Evolutionary conservation across 495 filamentous ascomycete genomes (phyloP).

Genomic region (Xylaria nigripes): DNA sequence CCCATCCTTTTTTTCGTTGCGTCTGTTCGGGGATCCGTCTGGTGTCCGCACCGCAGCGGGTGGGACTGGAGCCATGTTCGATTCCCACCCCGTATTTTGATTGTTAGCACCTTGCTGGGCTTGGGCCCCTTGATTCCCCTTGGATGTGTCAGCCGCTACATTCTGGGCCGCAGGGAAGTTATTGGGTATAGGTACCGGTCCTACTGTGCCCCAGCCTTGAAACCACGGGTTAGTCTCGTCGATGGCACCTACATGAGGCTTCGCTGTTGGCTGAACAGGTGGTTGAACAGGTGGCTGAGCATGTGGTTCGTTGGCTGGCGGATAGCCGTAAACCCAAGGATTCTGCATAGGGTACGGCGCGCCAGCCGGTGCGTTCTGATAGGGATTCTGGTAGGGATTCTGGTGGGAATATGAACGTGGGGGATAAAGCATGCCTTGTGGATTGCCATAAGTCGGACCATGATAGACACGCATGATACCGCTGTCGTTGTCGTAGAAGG

Average conservation of each 20-base stretch:
- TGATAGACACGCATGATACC: constrained; percentile 42
- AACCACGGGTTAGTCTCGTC: constrained; percentile 10
- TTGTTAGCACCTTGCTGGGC: too few species aligned
- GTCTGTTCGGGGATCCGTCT: background rate
- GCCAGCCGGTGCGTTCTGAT: constrained; percentile 6
- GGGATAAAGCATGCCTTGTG: constrained; percentile 25
- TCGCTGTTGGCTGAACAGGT: too few species aligned
- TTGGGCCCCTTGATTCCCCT: background rate
- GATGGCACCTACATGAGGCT: background rate
- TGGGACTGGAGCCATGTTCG: constrained; percentile 17
- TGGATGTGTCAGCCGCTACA: background rate
- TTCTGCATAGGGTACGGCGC: constrained; percentile 21
- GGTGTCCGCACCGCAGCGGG: constrained; percentile 4
- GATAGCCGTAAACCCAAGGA: constrained; percentile 21
- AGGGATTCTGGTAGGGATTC: background rate
- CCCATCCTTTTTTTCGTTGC: background rate
- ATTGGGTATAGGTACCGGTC: constrained; percentile 3
- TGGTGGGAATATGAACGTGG: constrained; percentile 5
- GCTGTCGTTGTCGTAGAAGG: constrained; percentile 37
- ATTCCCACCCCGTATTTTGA: constrained; percentile 14
- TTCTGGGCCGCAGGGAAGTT: constrained; percentile 3
- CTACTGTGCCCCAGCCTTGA: constrained; percentile 18
- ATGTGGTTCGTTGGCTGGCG: constrained; percentile 12
- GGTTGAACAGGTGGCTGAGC: background rate
- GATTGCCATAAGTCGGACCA: constrained; percentile 40